Base-by-base conservation (phyloP, 2,329 filamentous ascomycete genomes). In the Coniella vitis region DNA sequence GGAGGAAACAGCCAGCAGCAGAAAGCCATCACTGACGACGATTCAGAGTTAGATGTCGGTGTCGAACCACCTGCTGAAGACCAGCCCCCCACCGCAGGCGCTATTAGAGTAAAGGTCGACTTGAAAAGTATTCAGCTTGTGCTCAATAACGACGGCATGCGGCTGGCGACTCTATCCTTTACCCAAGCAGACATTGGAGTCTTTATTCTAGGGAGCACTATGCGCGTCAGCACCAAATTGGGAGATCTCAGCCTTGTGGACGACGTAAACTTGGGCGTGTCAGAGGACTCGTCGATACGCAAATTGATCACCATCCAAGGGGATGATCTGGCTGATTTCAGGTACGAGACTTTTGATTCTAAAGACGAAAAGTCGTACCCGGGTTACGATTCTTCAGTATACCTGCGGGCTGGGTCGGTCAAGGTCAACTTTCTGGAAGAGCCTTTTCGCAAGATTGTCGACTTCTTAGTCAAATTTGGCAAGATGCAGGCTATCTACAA, bases 401-500 rank as follows among this genome's bases (percentile, higher is more conserved):
- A 83, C 61, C 73, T 99, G 10, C 83, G 91, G 32, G 91, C 93
- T 16, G 93, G 93, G 1, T 98, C 93, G 0, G 85, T 98, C 65
- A 97, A 95, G 69, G 76, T 98, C 63, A 97, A 96, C 64, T 98
- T 99, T 64, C 71, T 97, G 4, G 91, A 96, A 54, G 94, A 98
- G 65, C 93, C 93, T 0, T 96, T 97, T 73, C 83, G 93, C 45
- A 97, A 97, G 69, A 97, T 99, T 55, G 88, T 98, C 66, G 88
- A 94, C 57, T 99, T 98, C 66, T 74, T 95, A 38, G 90, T 99
- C 64, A 98, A 98, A 61, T 99, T 99, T 64, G 93, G 94, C 53
- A 95, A 95, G 68, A 99, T 99, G 93, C 93, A 98, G 67, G 91
- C 93, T 19, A 86, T 98, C 46, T 98, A 95, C 73, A 98, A 99